Base-by-base conservation (phyloP, 176 grass and related monocot species). In the Puya raimondii region DNA sequence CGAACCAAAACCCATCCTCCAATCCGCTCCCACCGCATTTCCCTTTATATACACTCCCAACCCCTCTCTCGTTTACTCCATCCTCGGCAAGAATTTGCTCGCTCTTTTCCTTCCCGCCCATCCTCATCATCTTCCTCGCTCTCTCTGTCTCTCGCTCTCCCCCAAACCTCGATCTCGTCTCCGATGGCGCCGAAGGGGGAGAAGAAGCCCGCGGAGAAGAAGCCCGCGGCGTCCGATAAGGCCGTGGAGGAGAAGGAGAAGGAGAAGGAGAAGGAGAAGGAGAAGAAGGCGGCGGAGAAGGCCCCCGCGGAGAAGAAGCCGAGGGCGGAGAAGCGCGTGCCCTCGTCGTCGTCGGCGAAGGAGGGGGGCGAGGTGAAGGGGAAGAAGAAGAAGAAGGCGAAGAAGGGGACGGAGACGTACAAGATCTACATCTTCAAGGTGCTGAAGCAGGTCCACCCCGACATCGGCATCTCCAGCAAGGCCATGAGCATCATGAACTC, bases 181-280 rank as follows among this genome's bases (percentile, higher is more conserved):
- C 25, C 65, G 15, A 84, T 84, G 81, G 81, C 81, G 23, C 81
- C 81, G 17, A 79, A 84, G 70, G 75, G 70, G 10, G 81, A 84
- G 48, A 79, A 84, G 76, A 84, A 74, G 27, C 81, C 81, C 1
- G 70, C 70, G 10, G 81, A 84, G 75, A 84, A 84, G 81, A 84
- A 84, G 25, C 74, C 68, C 2, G 74, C 80, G 33, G 63, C 56
- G 33, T 42, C 63, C 6, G 56, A 84, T 74, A 84, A 84, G 25
- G 68, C 68, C 11, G 61, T 68, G 4, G 68, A 70, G 56, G 77
- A 70, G 12, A 79, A 70, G 23, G 57, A 79, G 77, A 65, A 65
- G 16, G 77, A 79, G 58, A 79, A 79, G 56, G 67, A n/a, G n/a
- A n/a, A 70, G 56, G 77, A 70, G 12, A 79, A 70, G 23, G 57